phyloP scores from a whole-genome alignment of 768 basidiomycete species.

The Pholiota microspora region DNA sequence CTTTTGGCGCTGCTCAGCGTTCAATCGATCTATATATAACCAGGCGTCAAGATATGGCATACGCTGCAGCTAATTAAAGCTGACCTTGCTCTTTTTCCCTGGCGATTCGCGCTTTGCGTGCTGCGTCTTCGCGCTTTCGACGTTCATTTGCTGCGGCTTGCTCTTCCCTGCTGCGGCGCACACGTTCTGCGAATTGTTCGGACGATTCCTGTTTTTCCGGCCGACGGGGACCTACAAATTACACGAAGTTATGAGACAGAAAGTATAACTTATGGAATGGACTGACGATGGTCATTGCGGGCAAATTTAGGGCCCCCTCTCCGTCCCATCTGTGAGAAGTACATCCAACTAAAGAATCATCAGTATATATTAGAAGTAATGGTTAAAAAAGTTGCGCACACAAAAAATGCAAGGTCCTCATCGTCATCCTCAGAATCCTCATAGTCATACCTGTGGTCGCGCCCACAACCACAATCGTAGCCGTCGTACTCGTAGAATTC shows the following conservation, averaged over 20 bases:
- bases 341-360: too few relatives aligned
- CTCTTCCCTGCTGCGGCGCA: slow-evolving; percentile 49
- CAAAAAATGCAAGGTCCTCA: slow-evolving; percentile 33
- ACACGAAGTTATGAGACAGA: background rate
- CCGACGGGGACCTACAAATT: slow-evolving; percentile 15
- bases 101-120: slow-evolving; percentile 44
- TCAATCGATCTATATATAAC: slow-evolving; percentile 42
- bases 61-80: background rate
- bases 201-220: slow-evolving; percentile 38
- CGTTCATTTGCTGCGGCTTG: slow-evolving; percentile 55
- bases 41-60: background rate
- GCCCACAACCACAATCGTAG: slow-evolving; percentile 36
- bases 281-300: slow-evolving; percentile 4
- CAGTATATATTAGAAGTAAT: slow-evolving; percentile 1
- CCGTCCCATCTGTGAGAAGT: slow-evolving; percentile 33
- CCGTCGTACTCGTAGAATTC: slow-evolving; percentile 25
- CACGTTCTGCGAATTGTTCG: slow-evolving; percentile 52
- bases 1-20: slow-evolving; percentile 58
- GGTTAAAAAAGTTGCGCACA: slow-evolving; percentile 27
- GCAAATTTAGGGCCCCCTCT: background rate
- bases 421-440: slow-evolving; percentile 23
- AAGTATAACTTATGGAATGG: background rate
- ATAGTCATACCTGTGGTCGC: slow-evolving; percentile 26
- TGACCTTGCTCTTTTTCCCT: slow-evolving; percentile 55
- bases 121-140: slow-evolving; percentile 45